Percentiles rank a stretch among this genome's conserved stretches.
Evolutionary conservation across 306 rosid species (phyloP).

Genomic region (Mucuna pruriens): DNA sequence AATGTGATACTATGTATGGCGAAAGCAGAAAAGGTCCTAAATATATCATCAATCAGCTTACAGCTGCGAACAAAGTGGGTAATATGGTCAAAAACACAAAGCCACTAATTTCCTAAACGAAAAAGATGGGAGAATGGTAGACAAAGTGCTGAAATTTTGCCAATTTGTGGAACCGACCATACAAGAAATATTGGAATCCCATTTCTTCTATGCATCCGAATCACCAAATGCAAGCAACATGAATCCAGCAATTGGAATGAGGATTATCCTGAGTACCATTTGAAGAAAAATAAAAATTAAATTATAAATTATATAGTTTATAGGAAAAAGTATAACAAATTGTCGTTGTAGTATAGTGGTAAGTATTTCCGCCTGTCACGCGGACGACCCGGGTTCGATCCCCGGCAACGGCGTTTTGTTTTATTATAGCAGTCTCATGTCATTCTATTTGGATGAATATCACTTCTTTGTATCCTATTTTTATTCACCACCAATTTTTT

Average conservation of each 20-base stretch:
- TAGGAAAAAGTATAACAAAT: background rate
- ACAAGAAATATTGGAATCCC: background rate
- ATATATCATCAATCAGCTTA: too few species aligned
- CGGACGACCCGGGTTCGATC: constrained; percentile 44
- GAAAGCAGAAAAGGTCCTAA: background rate
- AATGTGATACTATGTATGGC: background rate
- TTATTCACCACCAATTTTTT: too few species aligned
- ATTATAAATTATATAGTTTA: too few species aligned
- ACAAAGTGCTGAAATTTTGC: constrained; percentile 25
- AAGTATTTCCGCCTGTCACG: constrained; percentile 31
- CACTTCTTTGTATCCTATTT: too few species aligned
- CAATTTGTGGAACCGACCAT: constrained; percentile 17
- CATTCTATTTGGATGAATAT: background rate
- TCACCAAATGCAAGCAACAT: constrained; percentile 6
- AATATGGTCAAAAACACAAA: constrained; percentile 2
- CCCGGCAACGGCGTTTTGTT: constrained; percentile 37
- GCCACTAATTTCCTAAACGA: background rate
- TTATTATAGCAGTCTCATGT: too few species aligned
- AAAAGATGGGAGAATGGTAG: background rate
- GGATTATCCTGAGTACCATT: background rate
- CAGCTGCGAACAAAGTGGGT: background rate
- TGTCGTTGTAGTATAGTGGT: constrained; percentile 47
- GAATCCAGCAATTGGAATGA: background rate
- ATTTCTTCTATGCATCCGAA: background rate
- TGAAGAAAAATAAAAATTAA: background rate